Evolutionary conservation across 1,139 yeast genomes (phyloP), one percentile per base, ranked within the genome.

Genomic region (Yamadazyma atlantica): DNA sequence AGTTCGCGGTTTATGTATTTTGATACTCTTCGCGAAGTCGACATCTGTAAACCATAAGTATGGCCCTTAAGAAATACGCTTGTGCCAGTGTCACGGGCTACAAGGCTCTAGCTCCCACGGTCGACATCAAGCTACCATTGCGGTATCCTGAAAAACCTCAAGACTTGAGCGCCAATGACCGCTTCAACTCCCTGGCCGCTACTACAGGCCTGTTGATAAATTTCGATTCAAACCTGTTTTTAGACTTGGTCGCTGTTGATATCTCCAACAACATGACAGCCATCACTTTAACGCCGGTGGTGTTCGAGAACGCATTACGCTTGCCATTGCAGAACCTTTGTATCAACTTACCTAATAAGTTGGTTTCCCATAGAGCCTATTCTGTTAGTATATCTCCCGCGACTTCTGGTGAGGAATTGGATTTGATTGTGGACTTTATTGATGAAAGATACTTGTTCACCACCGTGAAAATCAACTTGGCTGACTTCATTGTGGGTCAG

Each of bases 301-400:
- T 48, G 21, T 17, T 29, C n/a, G 15, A 18, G 11, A 16, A 16
- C n/a, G 4, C 16, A 4, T 13, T 14, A 8, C 12, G 13, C 5
- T 50, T 68, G 35, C 52, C 54, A 2, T 41, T 65, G 15, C 68
- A 64, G 38, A 55, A 53, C 24, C 40, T 70, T 15, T 46, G 49
- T 29, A 43, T 71, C 28, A 38, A 48, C 24, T 57, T 71, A 33
- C 74, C 75, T 1, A 62, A 66, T 45, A 50, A 56, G n/a, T 38
- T 69, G 24, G 40, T 60, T 12, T 54, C 64, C 13, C 48, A 51
- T 18, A 50, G 49, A 13, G 57, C 66, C 37, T 38, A 54, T 22
- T 51, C 54, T 25, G 50, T 62, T 5, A 43, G 43, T 34, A 42
- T 55, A 10, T 33, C 24, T n/a, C 18, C 32, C 15, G 39, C 26